A percentile compares a stretch with the other conserved stretches of the same genome.
Conservation (phyloP, 1,284 basidiomycete species). For the Xerocomus amazonicus region DNA sequence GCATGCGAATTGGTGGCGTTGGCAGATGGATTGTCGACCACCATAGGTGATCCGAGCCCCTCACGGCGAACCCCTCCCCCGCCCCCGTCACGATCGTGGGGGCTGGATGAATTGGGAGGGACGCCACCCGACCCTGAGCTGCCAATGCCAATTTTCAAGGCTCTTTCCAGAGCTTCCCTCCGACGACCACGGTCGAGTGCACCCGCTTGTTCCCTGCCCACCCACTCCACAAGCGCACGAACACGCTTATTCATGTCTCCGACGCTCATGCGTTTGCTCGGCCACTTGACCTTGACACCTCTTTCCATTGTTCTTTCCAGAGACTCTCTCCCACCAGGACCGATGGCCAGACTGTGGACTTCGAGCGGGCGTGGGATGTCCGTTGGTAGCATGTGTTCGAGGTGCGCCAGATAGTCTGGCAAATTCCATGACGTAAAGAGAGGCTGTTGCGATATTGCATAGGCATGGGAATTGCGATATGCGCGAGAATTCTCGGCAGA, state of each 20-base stretch:
- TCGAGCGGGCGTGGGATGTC: constrained; percentile 72
- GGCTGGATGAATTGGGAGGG: constrained; percentile 7
- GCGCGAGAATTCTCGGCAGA: constrained; percentile 44
- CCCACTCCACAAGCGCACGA: constrained; percentile 88
- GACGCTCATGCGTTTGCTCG: constrained; percentile 89
- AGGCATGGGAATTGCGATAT: constrained; percentile 73
- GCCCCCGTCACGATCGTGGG: constrained; percentile 16
- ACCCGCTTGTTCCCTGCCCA: constrained; percentile 77
- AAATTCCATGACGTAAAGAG: constrained; percentile 83
- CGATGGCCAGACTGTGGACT: constrained; percentile 53
- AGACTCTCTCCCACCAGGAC: constrained; percentile 37
- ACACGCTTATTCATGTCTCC: constrained; percentile 98
- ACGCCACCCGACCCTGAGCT: constrained; percentile 7
- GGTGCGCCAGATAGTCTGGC: constrained; percentile 90
- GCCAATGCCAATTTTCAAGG: constrained; percentile 41
- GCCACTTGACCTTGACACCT: constrained; percentile 92
- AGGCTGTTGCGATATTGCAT: constrained; percentile 70
- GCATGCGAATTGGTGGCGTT: constrained; percentile 1
- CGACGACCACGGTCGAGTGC: constrained; percentile 71
- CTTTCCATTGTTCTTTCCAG: constrained; percentile 69
- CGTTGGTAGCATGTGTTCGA: constrained; percentile 81
- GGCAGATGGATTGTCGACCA: constrained; percentile 17
- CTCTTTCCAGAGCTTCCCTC: constrained; percentile 60
- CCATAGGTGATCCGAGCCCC: constrained; percentile 25
- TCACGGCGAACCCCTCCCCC: constrained; percentile 12